A percentile compares a stretch with the other conserved stretches of the same genome.
Evolutionary conservation across 2,329 filamentous ascomycete genomes (phyloP).

Genomic region (Ophiostoma perfectum): DNA sequence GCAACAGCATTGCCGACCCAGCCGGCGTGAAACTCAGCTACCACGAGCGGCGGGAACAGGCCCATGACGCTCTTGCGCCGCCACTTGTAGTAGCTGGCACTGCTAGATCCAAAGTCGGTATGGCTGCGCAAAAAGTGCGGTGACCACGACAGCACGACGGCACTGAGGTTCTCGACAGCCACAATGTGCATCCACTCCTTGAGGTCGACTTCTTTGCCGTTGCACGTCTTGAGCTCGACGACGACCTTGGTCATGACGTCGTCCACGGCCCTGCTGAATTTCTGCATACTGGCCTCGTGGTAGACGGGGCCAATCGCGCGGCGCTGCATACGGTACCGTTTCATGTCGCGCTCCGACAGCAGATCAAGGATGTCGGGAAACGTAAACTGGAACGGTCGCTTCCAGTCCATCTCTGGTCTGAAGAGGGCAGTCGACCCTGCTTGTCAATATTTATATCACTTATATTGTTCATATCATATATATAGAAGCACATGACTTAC

Average conservation of each 20-base stretch:
- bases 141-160: slow-evolving; percentile 48
- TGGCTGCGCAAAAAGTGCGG: slow-evolving; percentile 42
- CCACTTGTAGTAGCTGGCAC: slow-evolving; percentile 47
- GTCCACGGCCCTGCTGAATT: slow-evolving; percentile 40
- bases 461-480: background rate
- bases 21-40: slow-evolving; percentile 38
- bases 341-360: slow-evolving; percentile 44
- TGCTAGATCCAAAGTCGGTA: slow-evolving; percentile 45
- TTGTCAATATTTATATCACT: background rate
- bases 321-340: slow-evolving; percentile 45
- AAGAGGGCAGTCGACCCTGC: slow-evolving; percentile 44
- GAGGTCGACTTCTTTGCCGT: slow-evolving; percentile 42
- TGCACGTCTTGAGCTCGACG: slow-evolving; percentile 35
- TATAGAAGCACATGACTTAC: slow-evolving; percentile 32
- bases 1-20: slow-evolving; percentile 35
- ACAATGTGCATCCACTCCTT: slow-evolving; percentile 55
- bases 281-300: slow-evolving; percentile 39
- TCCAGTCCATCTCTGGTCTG: slow-evolving; percentile 40
- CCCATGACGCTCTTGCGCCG: slow-evolving; percentile 49
- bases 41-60: slow-evolving; percentile 41
- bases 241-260: slow-evolving; percentile 36
- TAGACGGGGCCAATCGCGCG: slow-evolving; percentile 47
- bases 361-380: slow-evolving; percentile 46
- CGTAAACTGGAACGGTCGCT: slow-evolving; percentile 32
- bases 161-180: slow-evolving; percentile 47